Evolutionary conservation across 371 early-diverging fungal species (phyloP), one percentile per base, ranked within the genome.

Genomic region (Syncephalastrum sp.): DNA sequence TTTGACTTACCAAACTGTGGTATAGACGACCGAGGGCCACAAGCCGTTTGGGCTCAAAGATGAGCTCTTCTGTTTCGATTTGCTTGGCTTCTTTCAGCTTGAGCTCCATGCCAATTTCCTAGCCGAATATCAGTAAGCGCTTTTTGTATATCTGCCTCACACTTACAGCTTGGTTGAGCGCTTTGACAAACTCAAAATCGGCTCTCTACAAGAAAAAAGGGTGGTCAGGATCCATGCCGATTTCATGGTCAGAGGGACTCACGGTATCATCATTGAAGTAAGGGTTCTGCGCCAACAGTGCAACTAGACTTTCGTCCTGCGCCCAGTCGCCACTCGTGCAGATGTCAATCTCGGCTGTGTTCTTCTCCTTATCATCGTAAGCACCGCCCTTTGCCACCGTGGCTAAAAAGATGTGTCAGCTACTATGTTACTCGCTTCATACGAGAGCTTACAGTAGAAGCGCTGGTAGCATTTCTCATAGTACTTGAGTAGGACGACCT

Each of bases 31-130:
- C 94, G 7, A 94, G 55, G 5, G 83, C 72, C 53, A 85, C 79
- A 33, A 95, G 61, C 47, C 84, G 90, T 54, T 89, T 89, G 15
- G 73, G 68, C 49, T 96, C 97, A 57, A 94, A 88, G 7, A 96
- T 81, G 4, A 96, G 77, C 61, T 96, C 96, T 51, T 82, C 82
- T 10, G 86, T 61, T 51, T 90, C 84, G 25, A 96, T 74, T 1
- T 87, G 84, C 7, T 93, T 72, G 57, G 91, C 92, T 5, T 84
- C 77, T 63, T 93, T 94, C n/a, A 94, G 77, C 13, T 81, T 79
- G 68, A 90, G 72, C 64, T 93, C 92, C 60, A 87, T 63, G 19
- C 67, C 67, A 3, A 90, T 91, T 84, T 96, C 96, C 85, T 83
- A n/a, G 17, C 3, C 42, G 14, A 7, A 4, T 23, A 3, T 45